phyloP scores from a whole-genome alignment of 768 basidiomycete genomes.

The Kwoniella sp. region DNA sequence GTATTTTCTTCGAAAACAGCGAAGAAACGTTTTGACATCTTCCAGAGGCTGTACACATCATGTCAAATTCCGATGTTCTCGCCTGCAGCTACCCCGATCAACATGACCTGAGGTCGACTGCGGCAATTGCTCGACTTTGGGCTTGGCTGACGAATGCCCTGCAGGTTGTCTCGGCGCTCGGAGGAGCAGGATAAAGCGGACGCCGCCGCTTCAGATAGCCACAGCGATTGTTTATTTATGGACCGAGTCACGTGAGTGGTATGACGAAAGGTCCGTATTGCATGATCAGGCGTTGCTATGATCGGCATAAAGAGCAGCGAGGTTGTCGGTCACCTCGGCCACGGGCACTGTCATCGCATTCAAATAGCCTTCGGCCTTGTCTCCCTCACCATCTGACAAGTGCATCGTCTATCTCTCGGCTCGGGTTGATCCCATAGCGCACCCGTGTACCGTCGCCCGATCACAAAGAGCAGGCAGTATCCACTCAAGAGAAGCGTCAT shows the following conservation, averaged over 20 bases:
- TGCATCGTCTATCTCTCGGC: not conserved
- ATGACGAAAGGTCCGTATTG: too few relatives aligned
- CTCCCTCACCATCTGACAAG: too few relatives aligned
- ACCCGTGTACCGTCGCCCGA: not conserved
- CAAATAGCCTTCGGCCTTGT: not conserved
- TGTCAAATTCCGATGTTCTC: not conserved
- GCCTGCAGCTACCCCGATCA: not conserved
- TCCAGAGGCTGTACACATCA: not conserved
- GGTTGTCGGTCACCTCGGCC: not conserved
- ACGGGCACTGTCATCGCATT: not conserved
- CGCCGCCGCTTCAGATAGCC: not conserved
- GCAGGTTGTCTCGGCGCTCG: not conserved
- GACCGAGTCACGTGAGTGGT: too few relatives aligned
- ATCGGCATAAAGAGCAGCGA: too few relatives aligned
- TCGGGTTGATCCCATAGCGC: not conserved
- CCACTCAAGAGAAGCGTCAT: too few relatives aligned
- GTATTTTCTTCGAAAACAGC: not conserved
- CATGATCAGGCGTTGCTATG: too few relatives aligned
- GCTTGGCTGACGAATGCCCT: not conserved
- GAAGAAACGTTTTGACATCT: too few relatives aligned
- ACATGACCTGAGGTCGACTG: not conserved
- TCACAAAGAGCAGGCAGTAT: too few relatives aligned
- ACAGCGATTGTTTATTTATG: not conserved
- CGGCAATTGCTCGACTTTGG: not conserved
- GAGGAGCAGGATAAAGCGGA: not conserved